These are phyloP conservation scores for Phaeotremella skinneri DNA, from an alignment of 768 basidiomycete genomes.

Conservation along the genomic window DNA sequence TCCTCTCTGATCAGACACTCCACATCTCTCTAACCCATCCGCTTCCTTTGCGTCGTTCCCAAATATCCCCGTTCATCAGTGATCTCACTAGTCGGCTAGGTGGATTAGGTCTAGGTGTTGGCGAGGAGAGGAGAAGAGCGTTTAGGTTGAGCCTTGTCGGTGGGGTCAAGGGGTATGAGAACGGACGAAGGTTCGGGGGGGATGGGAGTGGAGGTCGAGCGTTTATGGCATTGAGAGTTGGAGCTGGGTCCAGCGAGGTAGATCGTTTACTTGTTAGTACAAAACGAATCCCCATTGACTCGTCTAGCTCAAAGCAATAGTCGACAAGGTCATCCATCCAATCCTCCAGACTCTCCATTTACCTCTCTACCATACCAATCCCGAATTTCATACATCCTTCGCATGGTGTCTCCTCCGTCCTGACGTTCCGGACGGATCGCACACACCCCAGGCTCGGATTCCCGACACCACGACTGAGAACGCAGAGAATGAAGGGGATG, in stretches of 20 bases:
- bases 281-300: conserved; percentile 5
- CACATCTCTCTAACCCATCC: conserved; percentile 86
- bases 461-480: neutral
- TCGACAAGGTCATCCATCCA: conserved; percentile 63
- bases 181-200: conserved; percentile 55
- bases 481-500: neutral
- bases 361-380: conserved; percentile 72
- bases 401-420: conserved; percentile 74
- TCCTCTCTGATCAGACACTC: conserved; percentile 51
- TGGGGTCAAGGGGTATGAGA: conserved; percentile 60
- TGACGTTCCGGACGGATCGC: neutral
- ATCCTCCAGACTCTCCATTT: conserved; percentile 64
- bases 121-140: neutral
- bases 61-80: conserved; percentile 51
- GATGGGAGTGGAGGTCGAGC: conserved; percentile 55
- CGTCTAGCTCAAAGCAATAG: conserved; percentile 59
- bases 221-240: conserved; percentile 77
- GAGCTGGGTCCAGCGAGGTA: conserved; percentile 79
- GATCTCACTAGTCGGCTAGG: conserved; percentile 14
- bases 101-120: neutral
- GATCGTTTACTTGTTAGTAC: conserved; percentile 17
- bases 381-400: conserved; percentile 84
- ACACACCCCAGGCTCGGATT: neutral
- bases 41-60: conserved; percentile 72
- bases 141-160: conserved; percentile 65